phyloP scores from a whole-genome alignment of 495 filamentous ascomycete species.

The Achaetomiella virescens region DNA sequence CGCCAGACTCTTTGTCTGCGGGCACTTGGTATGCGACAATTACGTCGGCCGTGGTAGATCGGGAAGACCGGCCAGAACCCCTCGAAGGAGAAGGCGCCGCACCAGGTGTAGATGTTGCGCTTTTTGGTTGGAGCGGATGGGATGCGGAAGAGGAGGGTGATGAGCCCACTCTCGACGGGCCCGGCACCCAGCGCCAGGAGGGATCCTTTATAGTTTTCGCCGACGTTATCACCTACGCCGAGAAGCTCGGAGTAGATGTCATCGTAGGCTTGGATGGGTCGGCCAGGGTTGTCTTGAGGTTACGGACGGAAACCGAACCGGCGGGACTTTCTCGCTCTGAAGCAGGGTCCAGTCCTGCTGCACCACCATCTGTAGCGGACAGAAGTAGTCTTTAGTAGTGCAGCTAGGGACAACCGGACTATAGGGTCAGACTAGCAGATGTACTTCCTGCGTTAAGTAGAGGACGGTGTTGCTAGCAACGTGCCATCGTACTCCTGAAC shows the following conservation, averaged over 20 bases:
- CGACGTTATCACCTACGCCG: conserved; percentile 54
- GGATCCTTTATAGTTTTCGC: conserved; percentile 50
- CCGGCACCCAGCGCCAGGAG: conserved; percentile 29
- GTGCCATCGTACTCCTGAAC: background rate
- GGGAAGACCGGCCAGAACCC: conserved; percentile 46
- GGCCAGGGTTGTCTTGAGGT: background rate
- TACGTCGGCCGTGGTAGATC: conserved; percentile 37
- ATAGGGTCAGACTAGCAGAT: background rate
- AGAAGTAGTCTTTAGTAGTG: background rate
- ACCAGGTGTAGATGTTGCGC: conserved; percentile 44
- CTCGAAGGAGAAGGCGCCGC: conserved; percentile 41
- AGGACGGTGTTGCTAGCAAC: background rate
- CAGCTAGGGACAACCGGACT: background rate
- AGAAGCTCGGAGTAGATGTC: background rate
- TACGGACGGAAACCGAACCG: background rate
- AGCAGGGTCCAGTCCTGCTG: background rate
- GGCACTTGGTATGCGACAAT: no score
- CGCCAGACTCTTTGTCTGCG: no score
- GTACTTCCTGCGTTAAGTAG: background rate
- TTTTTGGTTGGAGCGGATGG: conserved; percentile 35
- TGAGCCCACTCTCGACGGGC: conserved; percentile 28
- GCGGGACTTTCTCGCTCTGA: background rate
- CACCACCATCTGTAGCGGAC: background rate
- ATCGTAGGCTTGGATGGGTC: background rate
- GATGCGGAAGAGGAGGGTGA: conserved; percentile 39